Evolutionary conservation across 1,139 yeast species (phyloP), one percentile per base, ranked within the genome.

Genomic region (Trichomonascaceae sp.): DNA sequence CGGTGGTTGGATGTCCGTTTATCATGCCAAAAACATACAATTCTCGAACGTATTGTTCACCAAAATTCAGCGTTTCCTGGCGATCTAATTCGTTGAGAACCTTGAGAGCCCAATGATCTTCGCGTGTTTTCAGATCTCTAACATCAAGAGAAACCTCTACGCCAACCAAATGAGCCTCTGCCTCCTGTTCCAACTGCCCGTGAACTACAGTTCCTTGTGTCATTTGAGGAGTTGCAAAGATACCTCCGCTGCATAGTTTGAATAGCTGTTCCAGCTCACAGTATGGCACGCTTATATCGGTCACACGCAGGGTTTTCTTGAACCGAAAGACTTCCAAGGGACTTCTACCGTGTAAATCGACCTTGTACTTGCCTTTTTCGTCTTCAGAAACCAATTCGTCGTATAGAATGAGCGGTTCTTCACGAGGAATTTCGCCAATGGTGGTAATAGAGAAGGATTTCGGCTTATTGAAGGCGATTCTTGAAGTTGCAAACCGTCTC

Each of bases 21-120:
- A 63, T 38, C 13, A 44, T 46, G 6, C 71, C 73, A 50, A 63
- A 60, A n/a, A 69, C 64, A 32, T 68, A 66, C 17, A 69, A 51
- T 53, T 70, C 73, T n/a, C 73, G 60, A 1, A 63, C 63, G 2
- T 52, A 47, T 9, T 44, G 30, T 15, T 52, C 49, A 24, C 52
- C 51, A 2, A 30, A 24, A 8, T 49, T 38, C 9, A 65, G 52
- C 4, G 58, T 54, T 8, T 22, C 18, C 8, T 50, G 52, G 12
- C 49, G 49, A 22, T 41, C 20, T n/a, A 38, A 10, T 12, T 50
- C 49, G 18, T 44, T 47, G 10, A 60, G 10, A 18, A 65, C 47
- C 47, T 59, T 57, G 15, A 47, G 20, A 12, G 62, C 66, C 58
- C 64, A 56, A 9, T 17, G 51, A 17, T 64, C 66, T 38, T 59